Evolutionary conservation across 2,329 filamentous ascomycete species (phyloP).

Genomic region (Aspergillus neoniger): DNA sequence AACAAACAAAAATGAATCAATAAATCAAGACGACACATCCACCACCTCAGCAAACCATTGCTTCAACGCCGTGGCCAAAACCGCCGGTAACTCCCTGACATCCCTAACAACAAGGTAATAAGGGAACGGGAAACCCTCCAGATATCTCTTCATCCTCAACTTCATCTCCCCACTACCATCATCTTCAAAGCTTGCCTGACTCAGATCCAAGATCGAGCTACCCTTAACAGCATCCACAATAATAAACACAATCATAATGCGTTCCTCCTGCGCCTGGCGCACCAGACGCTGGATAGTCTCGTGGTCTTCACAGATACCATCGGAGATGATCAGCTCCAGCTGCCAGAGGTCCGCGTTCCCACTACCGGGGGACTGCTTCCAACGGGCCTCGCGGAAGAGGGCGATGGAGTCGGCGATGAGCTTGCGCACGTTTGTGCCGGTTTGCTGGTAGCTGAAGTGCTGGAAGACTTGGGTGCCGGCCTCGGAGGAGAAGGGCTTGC

Average conservation of each 20-base stretch:
- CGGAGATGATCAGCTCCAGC: slow-evolving; percentile 86
- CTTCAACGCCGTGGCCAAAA: slow-evolving; percentile 82
- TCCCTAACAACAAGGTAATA: slow-evolving; percentile 96
- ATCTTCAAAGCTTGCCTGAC: slow-evolving; percentile 78
- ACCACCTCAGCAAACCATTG: slow-evolving; percentile 89
- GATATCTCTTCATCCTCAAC: slow-evolving; percentile 83
- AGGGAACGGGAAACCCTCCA: slow-evolving; percentile 94
- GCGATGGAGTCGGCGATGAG: slow-evolving; percentile 77
- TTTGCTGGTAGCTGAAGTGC: slow-evolving; percentile 81
- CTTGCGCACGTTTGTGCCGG: slow-evolving; percentile 79
- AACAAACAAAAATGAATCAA: too few species aligned
- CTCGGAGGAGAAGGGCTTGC: slow-evolving; percentile 76
- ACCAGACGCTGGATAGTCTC: slow-evolving; percentile 79
- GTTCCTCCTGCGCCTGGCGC: slow-evolving; percentile 83
- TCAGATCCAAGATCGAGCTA: slow-evolving; percentile 75
- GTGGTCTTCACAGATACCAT: slow-evolving; percentile 90
- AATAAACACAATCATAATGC: slow-evolving; percentile 98
- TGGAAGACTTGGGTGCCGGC: slow-evolving; percentile 82
- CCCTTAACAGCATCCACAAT: slow-evolving; percentile 73
- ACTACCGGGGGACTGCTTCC: slow-evolving; percentile 55
- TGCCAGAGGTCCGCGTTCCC: slow-evolving; percentile 84
- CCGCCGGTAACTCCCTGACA: slow-evolving; percentile 84
- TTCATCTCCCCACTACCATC: slow-evolving; percentile 62
- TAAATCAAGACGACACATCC: slow-evolving; percentile 40
- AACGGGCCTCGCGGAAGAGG: slow-evolving; percentile 75